Base-by-base conservation (phyloP, 257 asterid species). In the Solanum tarijense region DNA sequence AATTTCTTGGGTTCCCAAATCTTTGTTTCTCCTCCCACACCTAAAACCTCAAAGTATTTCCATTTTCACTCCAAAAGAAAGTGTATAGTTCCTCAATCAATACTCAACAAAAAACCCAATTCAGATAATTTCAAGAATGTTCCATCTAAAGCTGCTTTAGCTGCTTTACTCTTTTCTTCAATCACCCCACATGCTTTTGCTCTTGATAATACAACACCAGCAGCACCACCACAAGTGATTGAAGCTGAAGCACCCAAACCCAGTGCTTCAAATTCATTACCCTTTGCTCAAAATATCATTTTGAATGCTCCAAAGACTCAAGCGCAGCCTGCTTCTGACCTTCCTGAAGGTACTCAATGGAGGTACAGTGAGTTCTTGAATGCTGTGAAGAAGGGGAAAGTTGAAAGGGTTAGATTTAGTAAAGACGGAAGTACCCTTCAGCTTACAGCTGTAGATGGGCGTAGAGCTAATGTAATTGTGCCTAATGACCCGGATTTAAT, bases 361-460 rank as follows among this genome's bases (percentile, higher is more conserved):
- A 92, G 99, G 8, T 97, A 97, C 92, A 97, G 98, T 36, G 99
- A 97, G 55, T 96, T 97, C 89, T 69, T 97, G 93, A 96, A 97
- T 69, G 98, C 99, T 12, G 98, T 97, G 83, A 97, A 96, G 93
- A 97, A 97, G 92, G 99, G 99, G 12, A 96, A 96, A 88, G 99
- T 97, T 32, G 99, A 97, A 89, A 91, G 98, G 65, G 99, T 97
- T 23, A 91, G 99, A 89, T 97, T 97, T 58, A 97, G 97, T 34
- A 97, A 97, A 89, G 99, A 97, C 65, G 99, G 99, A 18, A 88
- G 98, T 85, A 89, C 86, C 86, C 97, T 97, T 87, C 99, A 97
- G 91, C 96, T 97, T 38, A 96, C 98, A 29, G 98, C 99, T 20
- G 91, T 96, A 0, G 99, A 97, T 60, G 99, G 99, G 52, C 96